Evolutionary conservation across 352 stramenopile species (phyloP), one percentile per base, ranked within the genome.

Genomic region (Pythium sukuiense): DNA sequence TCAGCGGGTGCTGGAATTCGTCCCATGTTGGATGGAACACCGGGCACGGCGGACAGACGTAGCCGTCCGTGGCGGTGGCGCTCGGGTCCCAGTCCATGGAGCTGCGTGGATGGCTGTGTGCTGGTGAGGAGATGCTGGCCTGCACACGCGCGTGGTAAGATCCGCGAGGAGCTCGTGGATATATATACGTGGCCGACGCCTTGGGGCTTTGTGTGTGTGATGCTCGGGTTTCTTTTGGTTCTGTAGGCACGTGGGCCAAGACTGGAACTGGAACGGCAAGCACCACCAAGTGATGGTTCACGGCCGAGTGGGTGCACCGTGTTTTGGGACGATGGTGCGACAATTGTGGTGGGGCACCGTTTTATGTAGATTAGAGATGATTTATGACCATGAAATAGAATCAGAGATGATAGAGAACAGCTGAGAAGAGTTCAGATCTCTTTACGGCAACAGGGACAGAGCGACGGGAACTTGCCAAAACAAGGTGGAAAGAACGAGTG

Each of bases 1-100:
- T 85, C 78, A 98, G 69, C 61, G 92, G 91, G 71, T 98, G 81
- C 58, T 81, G 60, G 72, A 97, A 98, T 66, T 98, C 82, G 61
- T 97, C 84, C 16, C 53, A 43, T 50, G 91, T 94, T 33, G 92
- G 92, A 58, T 90, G 78, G 70, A 96, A 98, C 37, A 92, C 83
- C 14, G 90, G 87, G 64, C 87, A 95, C 6, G 85, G 83, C 46
- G 85, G 85, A 52, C 87, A 95, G 64, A 95, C 87, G 74, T 85
- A 95, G 69, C 87, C 85, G 72, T 87, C 80, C 11, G 75, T 73
- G 63, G 78, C 76, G 18, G 58, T 75, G 46, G 73, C 72, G 41
- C 65, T 71, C 37, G 81, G 76, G 67, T 91, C 79, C 85, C 85
- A 93, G 70, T 91, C 82, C 85, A 91, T 92, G 32, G 46, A 13